These are phyloP conservation scores for Lipomyces starkeyi DNA, from an alignment of 805 yeast species.

Conservation along the genomic window DNA sequence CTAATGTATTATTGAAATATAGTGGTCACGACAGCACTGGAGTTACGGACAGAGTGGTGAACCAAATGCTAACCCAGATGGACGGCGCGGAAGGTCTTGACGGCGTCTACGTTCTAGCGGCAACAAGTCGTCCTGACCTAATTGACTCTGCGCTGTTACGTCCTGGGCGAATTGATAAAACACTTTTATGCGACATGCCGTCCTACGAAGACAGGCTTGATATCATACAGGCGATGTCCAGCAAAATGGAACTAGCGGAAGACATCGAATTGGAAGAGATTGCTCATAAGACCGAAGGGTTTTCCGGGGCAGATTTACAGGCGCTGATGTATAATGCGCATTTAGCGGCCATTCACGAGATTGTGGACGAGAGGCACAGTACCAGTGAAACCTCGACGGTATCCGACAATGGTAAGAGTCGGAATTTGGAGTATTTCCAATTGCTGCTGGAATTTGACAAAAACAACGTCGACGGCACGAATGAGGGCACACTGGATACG, in stretches of 20 bases:
- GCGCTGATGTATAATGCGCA: constrained; percentile 92
- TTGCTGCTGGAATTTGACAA: neutral
- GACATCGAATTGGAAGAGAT: constrained; percentile 57
- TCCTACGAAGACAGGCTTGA: constrained; percentile 69
- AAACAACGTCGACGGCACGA: neutral
- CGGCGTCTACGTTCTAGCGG: constrained; percentile 95
- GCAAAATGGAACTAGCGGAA: constrained; percentile 62
- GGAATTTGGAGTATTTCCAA: constrained; percentile 12
- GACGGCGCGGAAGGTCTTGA: constrained; percentile 99
- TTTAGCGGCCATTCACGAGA: constrained; percentile 72
- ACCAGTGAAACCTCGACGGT: neutral
- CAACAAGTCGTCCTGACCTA: constrained; percentile 93
- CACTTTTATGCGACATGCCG: constrained; percentile 90
- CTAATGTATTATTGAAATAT: neutral
- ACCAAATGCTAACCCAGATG: constrained; percentile 96
- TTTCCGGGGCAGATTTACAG: constrained; percentile 94
- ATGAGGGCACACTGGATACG: neutral
- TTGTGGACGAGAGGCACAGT: constrained; percentile 46
- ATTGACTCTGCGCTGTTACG: constrained; percentile 93
- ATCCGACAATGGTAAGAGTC: neutral
- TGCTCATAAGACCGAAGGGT: constrained; percentile 71
- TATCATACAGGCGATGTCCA: constrained; percentile 59
- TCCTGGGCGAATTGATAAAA: constrained; percentile 95
- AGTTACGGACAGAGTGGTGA: constrained; percentile 96
- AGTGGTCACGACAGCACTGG: constrained; percentile 95